phyloP scores from a whole-genome alignment of 768 basidiomycete species.

The Pulveroboletus sp. region DNA sequence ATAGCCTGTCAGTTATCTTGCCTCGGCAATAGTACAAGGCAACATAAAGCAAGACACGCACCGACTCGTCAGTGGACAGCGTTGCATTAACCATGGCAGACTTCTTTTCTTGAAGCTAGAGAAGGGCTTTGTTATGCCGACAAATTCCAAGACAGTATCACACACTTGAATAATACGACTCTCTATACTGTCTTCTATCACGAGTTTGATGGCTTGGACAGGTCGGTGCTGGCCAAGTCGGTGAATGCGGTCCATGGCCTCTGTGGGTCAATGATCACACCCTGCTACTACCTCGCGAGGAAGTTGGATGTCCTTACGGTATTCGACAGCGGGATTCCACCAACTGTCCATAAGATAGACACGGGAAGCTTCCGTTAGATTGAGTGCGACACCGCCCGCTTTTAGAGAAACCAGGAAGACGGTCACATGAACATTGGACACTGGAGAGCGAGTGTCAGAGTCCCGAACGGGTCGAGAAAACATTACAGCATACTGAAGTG shows the following conservation, averaged over 20 bases:
- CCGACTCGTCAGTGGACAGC: constrained; percentile 76
- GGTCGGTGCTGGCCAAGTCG: constrained; percentile 93
- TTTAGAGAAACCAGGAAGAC: constrained; percentile 98
- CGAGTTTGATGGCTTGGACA: constrained; percentile 89
- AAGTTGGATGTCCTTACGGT: constrained; percentile 49
- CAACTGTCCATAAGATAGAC: constrained; percentile 97
- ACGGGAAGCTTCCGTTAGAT: constrained; percentile 86
- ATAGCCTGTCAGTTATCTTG: constrained; percentile 58
- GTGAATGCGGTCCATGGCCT: constrained; percentile 98
- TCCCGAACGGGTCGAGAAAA: background rate
- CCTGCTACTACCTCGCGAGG: background rate
- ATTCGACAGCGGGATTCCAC: constrained; percentile 98
- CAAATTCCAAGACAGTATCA: background rate
- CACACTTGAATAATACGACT: constrained; percentile 84
- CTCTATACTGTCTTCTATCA: constrained; percentile 96
- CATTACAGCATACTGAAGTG: constrained; percentile 69
- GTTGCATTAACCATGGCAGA: constrained; percentile 92
- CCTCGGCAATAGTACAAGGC: constrained; percentile 9
- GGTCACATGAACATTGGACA: constrained; percentile 91
- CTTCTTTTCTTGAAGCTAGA: constrained; percentile 93
- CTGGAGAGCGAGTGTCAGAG: constrained; percentile 36
- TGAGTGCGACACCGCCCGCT: constrained; percentile 92
- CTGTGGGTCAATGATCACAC: constrained; percentile 36
- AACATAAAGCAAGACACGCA: constrained; percentile 30
- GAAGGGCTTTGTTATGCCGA: background rate